phyloP scores from a whole-genome alignment of 345 rosid species.

The Syzygium oleosum region DNA sequence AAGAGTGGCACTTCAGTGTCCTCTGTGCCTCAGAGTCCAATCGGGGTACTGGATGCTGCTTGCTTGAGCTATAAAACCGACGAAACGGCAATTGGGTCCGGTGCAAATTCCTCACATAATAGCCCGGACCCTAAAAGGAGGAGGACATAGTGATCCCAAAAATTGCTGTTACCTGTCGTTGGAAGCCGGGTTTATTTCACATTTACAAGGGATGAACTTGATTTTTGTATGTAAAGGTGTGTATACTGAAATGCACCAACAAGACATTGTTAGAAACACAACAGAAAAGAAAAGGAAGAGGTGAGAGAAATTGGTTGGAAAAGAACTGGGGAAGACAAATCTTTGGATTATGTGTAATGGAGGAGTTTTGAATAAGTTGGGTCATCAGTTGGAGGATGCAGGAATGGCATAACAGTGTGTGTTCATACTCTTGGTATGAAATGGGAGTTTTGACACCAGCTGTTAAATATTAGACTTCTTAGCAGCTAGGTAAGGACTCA shows the following conservation, averaged over 20 bases:
- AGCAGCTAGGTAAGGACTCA: slow-evolving; percentile 19
- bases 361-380: slow-evolving; percentile 13
- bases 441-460: slow-evolving; percentile 22
- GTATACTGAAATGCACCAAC: neutral
- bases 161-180: slow-evolving; percentile 16
- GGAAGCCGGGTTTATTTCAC: neutral
- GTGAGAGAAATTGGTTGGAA: neutral
- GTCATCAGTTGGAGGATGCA: slow-evolving; percentile 22
- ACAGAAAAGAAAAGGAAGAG: neutral
- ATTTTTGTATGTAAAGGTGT: neutral
- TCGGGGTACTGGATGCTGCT: slow-evolving; percentile 61
- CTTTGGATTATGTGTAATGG: neutral
- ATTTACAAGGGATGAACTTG: neutral
- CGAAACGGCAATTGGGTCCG: slow-evolving; percentile 30
- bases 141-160: slow-evolving; percentile 41
- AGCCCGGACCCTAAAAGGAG: slow-evolving; percentile 37
- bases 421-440: slow-evolving; percentile 26
- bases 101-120: slow-evolving; percentile 33
- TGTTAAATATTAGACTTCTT: slow-evolving; percentile 49
- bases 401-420: neutral
- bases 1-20: slow-evolving; percentile 13
- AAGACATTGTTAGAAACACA: neutral
- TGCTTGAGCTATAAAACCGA: slow-evolving; percentile 64
- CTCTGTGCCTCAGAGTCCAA: slow-evolving; percentile 54
- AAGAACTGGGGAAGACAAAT: neutral